These are phyloP conservation scores for Cryphonectria radicalis DNA, from an alignment of 2,329 filamentous ascomycete species.

Conservation along the genomic window DNA sequence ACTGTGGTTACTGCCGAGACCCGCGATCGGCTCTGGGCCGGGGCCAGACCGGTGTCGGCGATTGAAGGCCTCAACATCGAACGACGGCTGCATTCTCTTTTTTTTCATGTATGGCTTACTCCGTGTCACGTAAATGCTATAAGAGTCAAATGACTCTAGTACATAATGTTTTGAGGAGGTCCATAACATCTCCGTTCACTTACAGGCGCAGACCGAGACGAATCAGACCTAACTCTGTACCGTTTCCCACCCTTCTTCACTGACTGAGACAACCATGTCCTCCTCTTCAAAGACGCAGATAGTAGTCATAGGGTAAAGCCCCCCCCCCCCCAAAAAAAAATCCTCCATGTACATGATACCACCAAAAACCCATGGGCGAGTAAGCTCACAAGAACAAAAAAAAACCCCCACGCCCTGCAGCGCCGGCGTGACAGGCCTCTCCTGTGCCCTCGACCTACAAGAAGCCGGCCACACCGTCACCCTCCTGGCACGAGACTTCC, in stretches of 20 bases:
- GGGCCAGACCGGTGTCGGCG: slow-evolving; percentile 13
- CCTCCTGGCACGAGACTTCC: slow-evolving; percentile 52
- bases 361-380: neutral
- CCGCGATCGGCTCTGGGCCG: slow-evolving; percentile 6
- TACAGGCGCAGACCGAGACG: too few relatives aligned
- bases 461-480: slow-evolving; percentile 45
- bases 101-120: neutral
- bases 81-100: neutral
- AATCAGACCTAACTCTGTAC: too few relatives aligned
- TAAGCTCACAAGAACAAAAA: neutral
- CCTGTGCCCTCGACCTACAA: slow-evolving; percentile 52
- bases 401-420: slow-evolving; percentile 40
- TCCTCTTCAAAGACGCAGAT: neutral
- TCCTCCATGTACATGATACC: neutral
- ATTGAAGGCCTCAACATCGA: slow-evolving; percentile 1
- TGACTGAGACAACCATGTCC: neutral
- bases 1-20: neutral
- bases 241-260: too few relatives aligned
- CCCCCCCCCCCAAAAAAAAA: neutral
- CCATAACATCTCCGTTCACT: too few relatives aligned
- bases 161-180: too few relatives aligned
- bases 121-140: neutral
- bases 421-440: slow-evolving; percentile 58
- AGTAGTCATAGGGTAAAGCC: slow-evolving; percentile 12
- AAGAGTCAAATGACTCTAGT: too few relatives aligned